Evolutionary conservation across 2,329 filamentous ascomycete species (phyloP).

Genomic region (Biscogniauxia sp.): DNA sequence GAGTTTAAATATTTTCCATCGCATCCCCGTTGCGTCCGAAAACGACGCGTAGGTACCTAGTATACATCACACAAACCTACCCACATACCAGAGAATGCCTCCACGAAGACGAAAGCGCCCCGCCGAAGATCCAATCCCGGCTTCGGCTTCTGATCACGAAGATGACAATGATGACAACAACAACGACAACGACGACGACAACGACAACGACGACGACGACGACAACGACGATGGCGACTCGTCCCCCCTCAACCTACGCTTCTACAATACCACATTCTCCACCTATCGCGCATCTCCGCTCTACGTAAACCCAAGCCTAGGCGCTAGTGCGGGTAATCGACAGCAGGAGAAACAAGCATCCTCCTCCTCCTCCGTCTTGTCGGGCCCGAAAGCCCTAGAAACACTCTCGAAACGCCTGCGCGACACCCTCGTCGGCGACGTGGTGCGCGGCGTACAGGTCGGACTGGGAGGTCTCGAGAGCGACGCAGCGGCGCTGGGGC

Average conservation of each 20-base stretch:
- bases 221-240: neutral
- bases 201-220: slow-evolving; percentile 1
- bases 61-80: no score
- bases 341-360: neutral
- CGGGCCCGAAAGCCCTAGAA: slow-evolving; percentile 30
- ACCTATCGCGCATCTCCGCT: slow-evolving; percentile 55
- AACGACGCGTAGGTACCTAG: neutral
- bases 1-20: neutral
- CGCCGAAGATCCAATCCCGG: slow-evolving; percentile 4
- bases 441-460: slow-evolving; percentile 59
- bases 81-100: slow-evolving; percentile 22
- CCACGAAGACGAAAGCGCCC: slow-evolving; percentile 20
- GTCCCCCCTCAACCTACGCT: slow-evolving; percentile 31
- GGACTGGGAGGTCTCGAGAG: slow-evolving; percentile 23
- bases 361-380: neutral
- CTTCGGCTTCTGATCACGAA: slow-evolving; percentile 2
- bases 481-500: slow-evolving; percentile 36
- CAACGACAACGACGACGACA: no score
- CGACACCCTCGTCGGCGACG: slow-evolving; percentile 55
- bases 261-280: slow-evolving; percentile 60
- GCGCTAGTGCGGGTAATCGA: neutral
- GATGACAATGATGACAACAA: no score
- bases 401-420: slow-evolving; percentile 48
- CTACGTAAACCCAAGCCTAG: slow-evolving; percentile 43
- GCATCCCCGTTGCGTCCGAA: no score